Base-by-base conservation (phyloP, 352 stramenopile species). In the Elongisporangium senticosum region DNA sequence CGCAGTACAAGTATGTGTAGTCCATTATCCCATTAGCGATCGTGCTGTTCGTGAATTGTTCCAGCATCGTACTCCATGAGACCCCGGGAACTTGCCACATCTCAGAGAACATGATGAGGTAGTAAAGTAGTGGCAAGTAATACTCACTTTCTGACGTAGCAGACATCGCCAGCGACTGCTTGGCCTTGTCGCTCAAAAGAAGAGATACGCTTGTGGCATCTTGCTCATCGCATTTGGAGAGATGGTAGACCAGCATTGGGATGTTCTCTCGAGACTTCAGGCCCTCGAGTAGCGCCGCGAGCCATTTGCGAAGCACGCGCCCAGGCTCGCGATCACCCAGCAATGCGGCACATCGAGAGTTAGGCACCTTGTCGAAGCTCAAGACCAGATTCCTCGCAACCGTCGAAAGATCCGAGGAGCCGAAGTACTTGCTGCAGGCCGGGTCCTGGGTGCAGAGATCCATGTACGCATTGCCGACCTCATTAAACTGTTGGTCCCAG, bases 81-180 rank as follows among this genome's bases (percentile, higher is more conserved):
- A 64, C 64, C 40, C 71, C 39, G 0, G 77, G 77, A 6, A 14
- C 64, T 11, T 81, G 70, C 72, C 75, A 87, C 62, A 83, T 76
- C 47, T 87, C 77, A 2, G 74, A 85, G 52, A 72, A 78, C 1
- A 72, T 63, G 13, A 87, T 64, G n/a, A 83, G 61, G 37, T 83
- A 65, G 54, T 85, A 75, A 4, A 81, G 62, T 8, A 83, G 55
- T 1, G 43, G 66, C 1, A 69, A 79, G 11, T 47, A 22, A 19
- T 79, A 72, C 39, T 78, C 33, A 19, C 20, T 56, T 15, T 55
- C 7, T 0, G 14, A 28, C 0, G 21, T 1, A 2, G 59, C 1
- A 8, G 49, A n/a, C 2, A 4, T 14, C 15, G 57, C 51, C 22
- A 69, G n/a, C 2, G 24, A 17, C 15, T 56, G 51, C 51, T 39